Conservation (phyloP, 306 rosid genomes). For the Argentina anserina region DNA sequence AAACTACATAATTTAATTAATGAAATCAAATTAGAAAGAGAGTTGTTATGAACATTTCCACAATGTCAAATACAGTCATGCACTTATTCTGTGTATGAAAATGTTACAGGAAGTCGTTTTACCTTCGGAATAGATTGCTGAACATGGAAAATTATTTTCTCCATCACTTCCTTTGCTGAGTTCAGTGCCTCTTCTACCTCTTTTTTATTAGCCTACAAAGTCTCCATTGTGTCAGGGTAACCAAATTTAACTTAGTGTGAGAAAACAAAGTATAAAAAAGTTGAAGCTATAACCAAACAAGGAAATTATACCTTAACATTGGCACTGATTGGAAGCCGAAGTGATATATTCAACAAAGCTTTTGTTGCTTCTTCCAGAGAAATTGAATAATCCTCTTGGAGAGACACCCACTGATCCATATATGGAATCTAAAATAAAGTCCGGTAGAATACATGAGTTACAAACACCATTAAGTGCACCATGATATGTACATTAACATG, state of each 20-base stretch:
- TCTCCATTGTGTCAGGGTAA: constrained; percentile 10
- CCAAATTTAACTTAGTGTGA: constrained; percentile 1
- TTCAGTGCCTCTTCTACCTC: constrained; percentile 63
- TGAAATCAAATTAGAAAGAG: not conserved
- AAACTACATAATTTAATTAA: not conserved
- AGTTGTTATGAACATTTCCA: not conserved
- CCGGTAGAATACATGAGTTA: constrained; percentile 21
- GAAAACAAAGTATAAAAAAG: constrained; percentile 2
- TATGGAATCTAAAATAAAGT: constrained; percentile 53
- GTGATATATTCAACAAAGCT: constrained; percentile 69
- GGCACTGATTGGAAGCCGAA: constrained; percentile 61
- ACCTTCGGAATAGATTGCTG: constrained; percentile 63
- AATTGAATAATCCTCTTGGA: constrained; percentile 56
- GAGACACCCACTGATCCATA: constrained; percentile 67
- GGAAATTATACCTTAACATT: constrained; percentile 54
- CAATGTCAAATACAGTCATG: not conserved
- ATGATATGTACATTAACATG: not conserved
- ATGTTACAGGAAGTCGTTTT: not conserved
- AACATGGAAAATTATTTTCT: constrained; percentile 43
- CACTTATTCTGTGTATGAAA: not conserved
- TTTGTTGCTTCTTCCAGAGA: constrained; percentile 50
- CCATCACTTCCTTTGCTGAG: constrained; percentile 59
- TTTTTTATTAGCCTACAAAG: constrained; percentile 53
- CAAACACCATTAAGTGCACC: not conserved
- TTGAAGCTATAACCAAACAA: constrained; percentile 16